Conservation (phyloP, 768 basidiomycete genomes). For the Inosperma sp. region DNA sequence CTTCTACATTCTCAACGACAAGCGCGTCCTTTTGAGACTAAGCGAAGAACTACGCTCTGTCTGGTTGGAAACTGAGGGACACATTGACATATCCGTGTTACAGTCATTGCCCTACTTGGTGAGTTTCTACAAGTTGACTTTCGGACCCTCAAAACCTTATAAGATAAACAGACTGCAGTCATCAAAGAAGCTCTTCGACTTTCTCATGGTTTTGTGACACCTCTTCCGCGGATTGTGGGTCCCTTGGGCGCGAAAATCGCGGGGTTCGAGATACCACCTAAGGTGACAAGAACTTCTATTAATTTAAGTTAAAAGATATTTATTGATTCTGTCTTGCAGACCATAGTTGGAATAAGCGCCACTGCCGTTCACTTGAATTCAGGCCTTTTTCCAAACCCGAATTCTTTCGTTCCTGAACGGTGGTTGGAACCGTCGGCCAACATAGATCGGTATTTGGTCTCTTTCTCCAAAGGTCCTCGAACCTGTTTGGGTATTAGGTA, state of each 20-base stretch:
- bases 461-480: constrained; percentile 43
- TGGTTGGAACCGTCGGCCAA: constrained; percentile 35
- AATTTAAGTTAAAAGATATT: neutral
- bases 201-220: constrained; percentile 38
- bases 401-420: constrained; percentile 38
- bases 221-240: constrained; percentile 41
- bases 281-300: constrained; percentile 25
- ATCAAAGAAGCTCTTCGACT: constrained; percentile 46
- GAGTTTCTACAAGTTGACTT: constrained; percentile 11
- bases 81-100: constrained; percentile 25
- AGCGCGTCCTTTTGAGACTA: constrained; percentile 24
- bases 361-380: constrained; percentile 36
- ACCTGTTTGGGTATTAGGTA: constrained; percentile 44
- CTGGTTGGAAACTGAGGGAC: constrained; percentile 32
- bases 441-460: constrained; percentile 36
- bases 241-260: constrained; percentile 30
- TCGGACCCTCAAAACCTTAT: neutral
- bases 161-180: constrained; percentile 36
- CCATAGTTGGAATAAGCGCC: constrained; percentile 38
- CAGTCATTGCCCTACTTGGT: constrained; percentile 44
- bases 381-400: constrained; percentile 35
- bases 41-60: constrained; percentile 30
- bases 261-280: constrained; percentile 34
- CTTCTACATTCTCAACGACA: constrained; percentile 33
- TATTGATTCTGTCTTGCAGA: constrained; percentile 23